Base-by-base conservation (phyloP, 2,329 filamentous ascomycete genomes). In the Dactylellina parvicollis region DNA sequence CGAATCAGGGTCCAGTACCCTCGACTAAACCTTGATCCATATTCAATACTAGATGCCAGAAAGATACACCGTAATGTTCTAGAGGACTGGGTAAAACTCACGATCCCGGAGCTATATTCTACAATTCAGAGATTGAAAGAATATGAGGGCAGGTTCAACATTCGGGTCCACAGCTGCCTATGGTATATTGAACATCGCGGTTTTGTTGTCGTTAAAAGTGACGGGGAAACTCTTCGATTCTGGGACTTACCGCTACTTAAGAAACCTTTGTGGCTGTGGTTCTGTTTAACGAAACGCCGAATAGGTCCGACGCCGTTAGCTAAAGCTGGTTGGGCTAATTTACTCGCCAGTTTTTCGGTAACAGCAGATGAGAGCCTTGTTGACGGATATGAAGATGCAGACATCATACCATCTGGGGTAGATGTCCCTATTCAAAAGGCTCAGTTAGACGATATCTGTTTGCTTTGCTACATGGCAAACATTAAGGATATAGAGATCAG, bases 251-350 rank as follows among this genome's bases (percentile, higher is more conserved):
- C 40, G 8, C 12, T 26, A 42, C 32, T 28, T 30, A 40, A 49
- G 20, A 61, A 61, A n/a, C 0, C 40, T 8, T 61, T 30, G 20
- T 61, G 56, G 56, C 9, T 56, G 26, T 62, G 56, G 65, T 54
- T 50, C 24, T 55, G 32, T 42, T 32, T 30, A 24, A 40, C 20
- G 14, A 24, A n/a, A 16, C 20, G 28, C 4, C 32, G 10, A 24
- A 9, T 16, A 24, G 1, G 10, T 20, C 14, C 34, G 36, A 16
- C 26, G 16, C 14, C n/a, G 2, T 50, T 62, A 5, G 24, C 65
- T 2, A 71, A 61, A 32, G 65, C 65, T 20, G 65, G 65, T 10
- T 71, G 65, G 65, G 36, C 49, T 9, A 71, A 71, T 36, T n/a
- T 62, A 5, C 18, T 71, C 1, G 34, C 30, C 1, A 20, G 28